Percentiles rank a stretch among this genome's conserved stretches.
Evolutionary conservation across 148 eudicot species (phyloP).

Genomic region (Vaccinium vitisidaea): DNA sequence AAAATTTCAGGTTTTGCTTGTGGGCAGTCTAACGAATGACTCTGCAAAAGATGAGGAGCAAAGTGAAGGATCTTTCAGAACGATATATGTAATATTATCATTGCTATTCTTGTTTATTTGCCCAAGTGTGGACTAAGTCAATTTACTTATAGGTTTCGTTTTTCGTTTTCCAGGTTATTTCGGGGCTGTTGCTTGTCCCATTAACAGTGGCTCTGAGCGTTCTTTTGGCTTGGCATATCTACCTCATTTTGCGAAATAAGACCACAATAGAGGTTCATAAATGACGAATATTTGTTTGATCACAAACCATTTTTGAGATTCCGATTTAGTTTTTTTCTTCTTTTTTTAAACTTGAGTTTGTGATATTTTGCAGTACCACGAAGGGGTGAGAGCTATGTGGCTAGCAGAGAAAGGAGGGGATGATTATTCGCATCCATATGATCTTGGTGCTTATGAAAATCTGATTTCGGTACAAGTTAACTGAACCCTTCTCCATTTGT

Average conservation of each 20-base stretch:
- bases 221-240: conserved; percentile 88
- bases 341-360: background rate
- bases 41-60: conserved; percentile 44
- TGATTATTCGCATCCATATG: conserved; percentile 87
- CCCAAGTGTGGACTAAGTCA: conserved; percentile 8
- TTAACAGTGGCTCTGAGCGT: conserved; percentile 63
- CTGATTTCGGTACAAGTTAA: conserved; percentile 45
- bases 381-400: conserved; percentile 98
- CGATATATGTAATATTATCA: conserved; percentile 54
- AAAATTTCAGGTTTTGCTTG: conserved; percentile 64
- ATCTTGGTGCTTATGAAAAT: conserved; percentile 82
- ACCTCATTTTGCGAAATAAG: conserved; percentile 75
- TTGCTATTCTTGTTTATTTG: background rate
- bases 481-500: background rate
- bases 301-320: background rate
- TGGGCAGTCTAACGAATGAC: conserved; percentile 70
- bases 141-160: conserved; percentile 9
- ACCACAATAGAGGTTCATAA: conserved; percentile 88
- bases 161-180: conserved; percentile 61
- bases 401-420: conserved; percentile 97
- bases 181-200: conserved; percentile 66
- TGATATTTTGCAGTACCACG: conserved; percentile 59
- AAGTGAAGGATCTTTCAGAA: conserved; percentile 57
- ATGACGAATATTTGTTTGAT: background rate
- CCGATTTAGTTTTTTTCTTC: background rate